Conservation (phyloP, 2,329 filamentous ascomycete genomes). For the Ophiocordyceps camponoti-saundersi region DNA sequence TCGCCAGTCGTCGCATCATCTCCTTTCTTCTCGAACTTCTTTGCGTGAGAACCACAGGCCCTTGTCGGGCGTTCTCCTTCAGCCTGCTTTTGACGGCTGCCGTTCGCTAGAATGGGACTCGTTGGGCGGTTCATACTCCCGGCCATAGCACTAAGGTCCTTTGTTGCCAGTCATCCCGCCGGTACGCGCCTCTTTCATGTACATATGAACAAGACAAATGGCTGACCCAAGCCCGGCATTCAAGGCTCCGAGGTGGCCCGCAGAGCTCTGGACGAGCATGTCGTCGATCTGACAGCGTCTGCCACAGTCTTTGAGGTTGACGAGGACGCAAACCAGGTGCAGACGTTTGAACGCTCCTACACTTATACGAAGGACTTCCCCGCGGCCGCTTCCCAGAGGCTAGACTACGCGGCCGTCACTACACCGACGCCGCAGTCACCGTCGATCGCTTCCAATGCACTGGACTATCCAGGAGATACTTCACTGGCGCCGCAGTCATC, state of each 20-base stretch:
- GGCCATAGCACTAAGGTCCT: constrained; percentile 7
- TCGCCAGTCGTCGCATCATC: too few relatives aligned
- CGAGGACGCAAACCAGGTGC: neutral
- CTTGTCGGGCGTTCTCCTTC: neutral
- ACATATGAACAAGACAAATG: neutral
- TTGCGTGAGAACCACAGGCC: neutral
- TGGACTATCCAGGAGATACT: too few relatives aligned
- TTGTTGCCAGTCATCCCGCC: constrained; percentile 8
- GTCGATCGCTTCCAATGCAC: too few relatives aligned
- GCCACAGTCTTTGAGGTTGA: neutral
- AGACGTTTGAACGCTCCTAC: neutral
- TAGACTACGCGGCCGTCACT: too few relatives aligned
- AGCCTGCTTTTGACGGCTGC: constrained; percentile 1
- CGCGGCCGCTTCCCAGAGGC: too few relatives aligned
- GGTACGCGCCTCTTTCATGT: constrained; percentile 3
- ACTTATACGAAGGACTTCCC: too few relatives aligned
- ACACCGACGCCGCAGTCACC: too few relatives aligned
- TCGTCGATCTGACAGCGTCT: neutral
- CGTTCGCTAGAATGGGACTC: constrained; percentile 5
- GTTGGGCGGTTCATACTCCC: constrained; percentile 8
- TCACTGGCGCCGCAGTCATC: too few relatives aligned
- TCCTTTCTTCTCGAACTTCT: too few relatives aligned
- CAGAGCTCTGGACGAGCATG: neutral
- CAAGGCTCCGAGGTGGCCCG: neutral
- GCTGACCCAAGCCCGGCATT: neutral